Base-by-base conservation (phyloP, 2,329 filamentous ascomycete genomes). In the Zymoseptoria brevis region DNA sequence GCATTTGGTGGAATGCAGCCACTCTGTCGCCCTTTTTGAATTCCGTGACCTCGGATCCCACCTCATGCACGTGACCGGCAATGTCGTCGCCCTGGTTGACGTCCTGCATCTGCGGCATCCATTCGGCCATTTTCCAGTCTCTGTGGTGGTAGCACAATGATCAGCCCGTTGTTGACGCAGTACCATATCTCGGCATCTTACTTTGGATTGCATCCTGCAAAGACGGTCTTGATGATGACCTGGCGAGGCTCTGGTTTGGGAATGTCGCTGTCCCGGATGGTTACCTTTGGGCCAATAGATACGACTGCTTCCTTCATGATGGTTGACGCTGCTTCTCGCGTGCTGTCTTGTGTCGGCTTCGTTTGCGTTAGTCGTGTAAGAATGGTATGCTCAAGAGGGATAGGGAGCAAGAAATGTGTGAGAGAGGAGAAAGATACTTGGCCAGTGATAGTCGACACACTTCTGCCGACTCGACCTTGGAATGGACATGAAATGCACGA, bases 21-120 rank as follows among this genome's bases (percentile, higher is more conserved):
- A 85, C 82, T n/a, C 81, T 77, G 68, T 85, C 82, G 24, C 83
- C 83, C 0, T 74, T 74, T 60, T 78, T 79, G 75, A 85, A 85
- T 63, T 84, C 83, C 56, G 71, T 77, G 1, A 86, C 82, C 29
- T 80, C 76, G 50, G 74, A 68, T 22, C 83, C 83, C 21, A 84
- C 79, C 59, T 77, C 74, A 63, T 83, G 76, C 8, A 86, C 77
- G 30, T 80, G 73, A 53, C 72, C 72, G n/a, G 67, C 66, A 50
- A 73, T 70, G 52, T 74, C 72, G 55, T 74, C 72, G 60, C 72
- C 72, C 53, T 70, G 67, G 49, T 72, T 69, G 45, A 64, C 22
- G n/a, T 63, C 13, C 29, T 62, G 60, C 4, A 22, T 13, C 7
- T 63, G 54, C 29, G 54, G 53, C 6, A 65, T 13, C 64, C 62